A percentile compares a stretch with the other conserved stretches of the same genome.
Conservation (phyloP, 352 stramenopile genomes). For the Globisporangium yorkense region DNA sequence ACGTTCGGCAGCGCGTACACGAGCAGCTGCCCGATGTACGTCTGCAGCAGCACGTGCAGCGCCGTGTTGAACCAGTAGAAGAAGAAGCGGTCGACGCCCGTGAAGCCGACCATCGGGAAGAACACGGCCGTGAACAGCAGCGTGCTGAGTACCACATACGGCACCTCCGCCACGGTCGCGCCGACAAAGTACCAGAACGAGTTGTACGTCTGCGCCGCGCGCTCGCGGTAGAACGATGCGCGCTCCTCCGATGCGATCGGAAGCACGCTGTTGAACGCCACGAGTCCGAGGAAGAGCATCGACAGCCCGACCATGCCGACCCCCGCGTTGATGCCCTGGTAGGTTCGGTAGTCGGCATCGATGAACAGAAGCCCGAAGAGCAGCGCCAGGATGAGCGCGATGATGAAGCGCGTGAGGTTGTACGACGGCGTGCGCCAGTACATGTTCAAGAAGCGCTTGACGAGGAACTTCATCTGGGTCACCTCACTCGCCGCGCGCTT, state of each 20-base stretch:
- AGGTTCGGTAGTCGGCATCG: conserved; percentile 34
- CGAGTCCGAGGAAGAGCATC: conserved; percentile 75
- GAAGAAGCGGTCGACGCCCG: too few species aligned
- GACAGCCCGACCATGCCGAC: conserved; percentile 84
- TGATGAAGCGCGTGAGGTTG: conserved; percentile 64
- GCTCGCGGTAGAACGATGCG: conserved; percentile 87
- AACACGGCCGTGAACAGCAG: too few species aligned
- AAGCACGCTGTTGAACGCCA: conserved; percentile 59
- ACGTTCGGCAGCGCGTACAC: neutral
- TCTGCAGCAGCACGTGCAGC: too few species aligned
- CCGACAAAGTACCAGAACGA: conserved; percentile 50
- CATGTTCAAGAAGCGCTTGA: conserved; percentile 52
- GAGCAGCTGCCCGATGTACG: neutral
- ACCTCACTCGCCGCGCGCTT: conserved; percentile 26
- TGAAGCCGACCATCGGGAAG: too few species aligned
- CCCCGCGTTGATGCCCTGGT: conserved; percentile 40
- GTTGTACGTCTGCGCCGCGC: conserved; percentile 76
- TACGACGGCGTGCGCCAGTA: conserved; percentile 89
- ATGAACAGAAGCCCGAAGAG: conserved; percentile 43
- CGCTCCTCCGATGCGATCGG: conserved; percentile 73
- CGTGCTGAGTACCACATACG: too few species aligned
- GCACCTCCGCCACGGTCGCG: too few species aligned
- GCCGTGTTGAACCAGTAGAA: too few species aligned
- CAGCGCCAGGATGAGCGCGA: conserved; percentile 26
- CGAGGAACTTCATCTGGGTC: conserved; percentile 26